Evolutionary conservation across 768 basidiomycete genomes (phyloP).

Genomic region (Leucosporidium scottii): DNA sequence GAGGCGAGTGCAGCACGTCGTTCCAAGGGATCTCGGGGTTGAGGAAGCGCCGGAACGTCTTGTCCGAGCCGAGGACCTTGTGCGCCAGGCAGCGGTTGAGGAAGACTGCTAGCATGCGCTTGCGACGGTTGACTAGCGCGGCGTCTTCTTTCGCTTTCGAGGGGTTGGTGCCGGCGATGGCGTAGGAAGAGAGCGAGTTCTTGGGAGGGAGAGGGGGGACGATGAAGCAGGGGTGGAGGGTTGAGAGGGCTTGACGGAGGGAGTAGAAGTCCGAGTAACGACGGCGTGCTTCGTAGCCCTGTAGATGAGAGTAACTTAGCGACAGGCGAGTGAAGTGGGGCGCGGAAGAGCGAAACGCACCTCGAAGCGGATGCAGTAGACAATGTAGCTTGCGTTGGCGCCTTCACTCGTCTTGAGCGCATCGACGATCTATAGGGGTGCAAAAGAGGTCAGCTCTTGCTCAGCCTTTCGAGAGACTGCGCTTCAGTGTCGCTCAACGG

Average conservation of each 20-base stretch:
- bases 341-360: constrained; percentile 48
- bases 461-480: background rate
- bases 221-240: constrained; percentile 89
- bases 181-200: constrained; percentile 91
- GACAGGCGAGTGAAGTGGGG: background rate
- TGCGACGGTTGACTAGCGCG: constrained; percentile 79
- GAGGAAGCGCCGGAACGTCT: constrained; percentile 91
- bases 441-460: background rate
- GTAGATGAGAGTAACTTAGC: background rate
- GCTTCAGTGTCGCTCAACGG: background rate
- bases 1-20: constrained; percentile 88
- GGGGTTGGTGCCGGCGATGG: constrained; percentile 69
- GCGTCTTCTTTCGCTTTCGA: constrained; percentile 89
- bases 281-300: constrained; percentile 76
- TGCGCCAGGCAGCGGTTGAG: constrained; percentile 81
- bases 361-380: constrained; percentile 76
- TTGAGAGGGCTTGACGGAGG: constrained; percentile 69
- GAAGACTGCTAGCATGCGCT: constrained; percentile 92
- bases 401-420: constrained; percentile 90
- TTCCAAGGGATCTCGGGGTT: constrained; percentile 95
- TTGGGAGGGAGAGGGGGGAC: constrained; percentile 97
- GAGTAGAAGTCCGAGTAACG: constrained; percentile 98
- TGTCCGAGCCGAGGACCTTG: constrained; percentile 91
- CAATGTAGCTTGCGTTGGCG: constrained; percentile 83
- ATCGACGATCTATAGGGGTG: constrained; percentile 68